phyloP scores from a whole-genome alignment of 495 filamentous ascomycete genomes.

The Durotheca rogersii region DNA sequence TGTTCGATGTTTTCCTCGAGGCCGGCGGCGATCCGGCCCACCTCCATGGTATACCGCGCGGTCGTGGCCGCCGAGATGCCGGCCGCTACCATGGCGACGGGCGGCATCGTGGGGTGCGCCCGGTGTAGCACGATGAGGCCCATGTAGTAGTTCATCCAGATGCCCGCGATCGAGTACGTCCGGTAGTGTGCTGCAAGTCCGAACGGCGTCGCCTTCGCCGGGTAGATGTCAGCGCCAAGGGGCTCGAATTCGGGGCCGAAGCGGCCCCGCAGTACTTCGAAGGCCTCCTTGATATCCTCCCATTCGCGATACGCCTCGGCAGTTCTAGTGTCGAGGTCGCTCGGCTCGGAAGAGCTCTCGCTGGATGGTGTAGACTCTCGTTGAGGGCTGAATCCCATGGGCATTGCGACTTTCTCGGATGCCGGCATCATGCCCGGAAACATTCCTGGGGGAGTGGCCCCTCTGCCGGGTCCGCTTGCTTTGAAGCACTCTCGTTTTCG shows the following conservation, averaged over 20 bases:
- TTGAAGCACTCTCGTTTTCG: slow-evolving; percentile 68
- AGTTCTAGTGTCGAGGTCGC: slow-evolving; percentile 62
- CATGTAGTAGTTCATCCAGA: slow-evolving; percentile 84
- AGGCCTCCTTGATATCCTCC: slow-evolving; percentile 69
- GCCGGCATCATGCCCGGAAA: slow-evolving; percentile 68
- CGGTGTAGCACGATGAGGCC: slow-evolving; percentile 75
- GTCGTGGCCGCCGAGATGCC: slow-evolving; percentile 71
- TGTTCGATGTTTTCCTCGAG: slow-evolving; percentile 65
- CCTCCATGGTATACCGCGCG: slow-evolving; percentile 63
- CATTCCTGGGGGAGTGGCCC: slow-evolving; percentile 37
- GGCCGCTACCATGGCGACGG: slow-evolving; percentile 82
- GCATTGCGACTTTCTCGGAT: slow-evolving; percentile 50
- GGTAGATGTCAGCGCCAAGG: slow-evolving; percentile 73
- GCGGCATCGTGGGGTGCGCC: slow-evolving; percentile 85
- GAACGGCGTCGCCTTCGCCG: slow-evolving; percentile 60
- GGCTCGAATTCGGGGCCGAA: slow-evolving; percentile 78
- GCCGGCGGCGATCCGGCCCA: slow-evolving; percentile 80
- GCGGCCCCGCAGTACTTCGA: slow-evolving; percentile 61
- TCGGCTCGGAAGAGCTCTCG: slow-evolving; percentile 33
- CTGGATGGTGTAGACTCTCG: slow-evolving; percentile 39
- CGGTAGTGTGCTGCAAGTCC: slow-evolving; percentile 80
- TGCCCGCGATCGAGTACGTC: slow-evolving; percentile 77
- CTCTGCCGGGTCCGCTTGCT: slow-evolving; percentile 39
- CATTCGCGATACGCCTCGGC: slow-evolving; percentile 75
- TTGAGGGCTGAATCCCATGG: slow-evolving; percentile 57